Conservation (phyloP, 495 filamentous ascomycete species). For the Penicillium ochrochloron region DNA sequence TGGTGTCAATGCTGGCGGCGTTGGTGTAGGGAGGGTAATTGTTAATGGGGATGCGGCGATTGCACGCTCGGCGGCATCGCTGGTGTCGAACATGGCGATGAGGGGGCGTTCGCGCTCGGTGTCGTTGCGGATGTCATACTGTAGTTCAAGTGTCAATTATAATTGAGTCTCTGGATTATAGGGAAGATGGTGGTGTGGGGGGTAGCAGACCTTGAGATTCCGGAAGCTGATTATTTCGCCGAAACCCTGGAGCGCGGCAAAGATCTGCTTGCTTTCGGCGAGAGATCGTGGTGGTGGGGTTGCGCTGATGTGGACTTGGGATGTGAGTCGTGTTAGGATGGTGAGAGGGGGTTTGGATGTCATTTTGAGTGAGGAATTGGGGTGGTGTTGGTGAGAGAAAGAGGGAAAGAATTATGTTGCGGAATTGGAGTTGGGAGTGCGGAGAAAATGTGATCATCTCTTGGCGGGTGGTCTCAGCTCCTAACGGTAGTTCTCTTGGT, state of each 20-base stretch:
- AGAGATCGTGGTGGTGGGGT: slow-evolving; percentile 65
- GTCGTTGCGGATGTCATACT: slow-evolving; percentile 27
- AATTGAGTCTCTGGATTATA: not conserved
- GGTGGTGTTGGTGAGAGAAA: slow-evolving; percentile 6
- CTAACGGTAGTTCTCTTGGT: not conserved
- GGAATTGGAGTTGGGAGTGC: slow-evolving; percentile 4
- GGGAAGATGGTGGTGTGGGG: not conserved
- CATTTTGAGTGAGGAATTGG: slow-evolving; percentile 14
- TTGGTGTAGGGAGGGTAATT: slow-evolving; percentile 17
- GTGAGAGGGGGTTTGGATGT: slow-evolving; percentile 4
- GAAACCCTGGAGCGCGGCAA: slow-evolving; percentile 72
- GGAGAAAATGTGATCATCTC: slow-evolving; percentile 19
- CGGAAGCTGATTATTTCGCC: slow-evolving; percentile 79
- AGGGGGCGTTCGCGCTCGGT: slow-evolving; percentile 22
- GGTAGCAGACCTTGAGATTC: slow-evolving; percentile 61
- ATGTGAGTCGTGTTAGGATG: slow-evolving; percentile 18
- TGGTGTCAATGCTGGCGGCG: not conserved
- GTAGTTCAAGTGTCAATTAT: not conserved
- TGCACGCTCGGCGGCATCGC: slow-evolving; percentile 39
- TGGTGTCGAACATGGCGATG: slow-evolving; percentile 44
- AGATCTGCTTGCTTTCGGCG: slow-evolving; percentile 71
- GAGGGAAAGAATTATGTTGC: not conserved
- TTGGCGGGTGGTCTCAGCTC: not conserved
- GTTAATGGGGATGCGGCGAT: slow-evolving; percentile 40
- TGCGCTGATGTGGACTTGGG: slow-evolving; percentile 66